Evolutionary conservation across 169 alveolate genomes (phyloP), one percentile per base, ranked within the genome.

Genomic region (Prorocentrum cordatum): DNA sequence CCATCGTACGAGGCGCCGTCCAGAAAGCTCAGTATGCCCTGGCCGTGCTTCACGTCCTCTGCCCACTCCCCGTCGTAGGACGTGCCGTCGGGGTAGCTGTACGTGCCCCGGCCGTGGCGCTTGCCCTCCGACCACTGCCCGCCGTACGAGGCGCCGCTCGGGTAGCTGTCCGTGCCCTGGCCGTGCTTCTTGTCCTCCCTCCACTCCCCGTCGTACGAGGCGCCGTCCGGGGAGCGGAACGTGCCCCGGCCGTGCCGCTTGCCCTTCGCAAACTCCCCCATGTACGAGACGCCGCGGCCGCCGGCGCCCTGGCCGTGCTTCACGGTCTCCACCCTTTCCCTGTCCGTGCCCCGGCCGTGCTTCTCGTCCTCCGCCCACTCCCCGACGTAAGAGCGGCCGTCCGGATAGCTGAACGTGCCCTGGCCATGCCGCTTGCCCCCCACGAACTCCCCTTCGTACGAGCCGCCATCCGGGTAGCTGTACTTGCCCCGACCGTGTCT

Each of bases 161-260:
- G 94, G 67, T 97, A 95, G 75, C 93, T 92, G 84, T 95, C 94
- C 39, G 92, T 79, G n/a, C 97, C 97, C 33, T 73, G 94, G 22
- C 98, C 98, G 71, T 95, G 97, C 36, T 96, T 87, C 67, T 95
- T 94, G 92, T 96, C 97, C 82, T 93, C 94, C 35, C 85, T 91
- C 98, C 98, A 96, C 47, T 96, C 95, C 47, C 47, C 47, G 47
- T 38, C 12, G 47, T 38, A 38, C 47, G 47, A 7, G 18, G 47
- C 5, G 18, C 99, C 99, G 89, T 97, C 96, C 3, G 96, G 92
- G 72, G 96, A 96, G 39, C 92, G 92, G 86, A 94, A 95, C 26
- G 95, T 94, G 4, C 98, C 98, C 72, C 92, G 93, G 9, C 99
- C 99, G 85, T 96, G 94, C 12, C 98, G 98, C 68, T 95, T 93